Evolutionary conservation across 805 yeast species (phyloP).

Genomic region (Schizosaccharomyces octosporus): DNA sequence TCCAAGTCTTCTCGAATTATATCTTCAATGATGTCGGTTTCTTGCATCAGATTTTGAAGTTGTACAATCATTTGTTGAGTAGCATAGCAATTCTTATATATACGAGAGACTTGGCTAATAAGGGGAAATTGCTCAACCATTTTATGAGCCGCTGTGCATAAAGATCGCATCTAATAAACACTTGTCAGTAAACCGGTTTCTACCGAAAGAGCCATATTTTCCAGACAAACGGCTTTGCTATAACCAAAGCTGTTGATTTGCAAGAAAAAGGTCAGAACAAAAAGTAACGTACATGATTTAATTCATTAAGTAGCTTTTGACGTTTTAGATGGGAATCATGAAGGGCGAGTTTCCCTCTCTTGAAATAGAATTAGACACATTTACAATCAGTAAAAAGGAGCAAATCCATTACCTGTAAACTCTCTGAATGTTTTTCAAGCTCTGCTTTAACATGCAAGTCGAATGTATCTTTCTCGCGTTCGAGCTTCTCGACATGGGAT

Average conservation of each 20-base stretch:
- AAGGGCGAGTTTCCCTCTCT: neutral
- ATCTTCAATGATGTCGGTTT: constrained; percentile 25
- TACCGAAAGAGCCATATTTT: neutral
- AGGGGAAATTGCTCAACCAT: constrained; percentile 42
- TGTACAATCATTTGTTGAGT: constrained; percentile 40
- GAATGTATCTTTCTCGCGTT: constrained; percentile 41
- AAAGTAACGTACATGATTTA: neutral
- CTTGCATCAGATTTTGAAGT: constrained; percentile 30
- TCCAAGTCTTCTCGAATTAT: constrained; percentile 22
- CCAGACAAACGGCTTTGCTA: too few relatives aligned
- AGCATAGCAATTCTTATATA: constrained; percentile 48
- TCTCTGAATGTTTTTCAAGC: constrained; percentile 37
- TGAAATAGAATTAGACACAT: neutral
- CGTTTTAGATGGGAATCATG: neutral
- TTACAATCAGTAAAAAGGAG: neutral
- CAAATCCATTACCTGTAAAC: constrained; percentile 18
- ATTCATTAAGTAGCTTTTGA: neutral
- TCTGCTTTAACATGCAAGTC: constrained; percentile 53
- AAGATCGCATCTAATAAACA: constrained; percentile 4
- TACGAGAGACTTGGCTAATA: constrained; percentile 28
- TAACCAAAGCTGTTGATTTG: too few relatives aligned
- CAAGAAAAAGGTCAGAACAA: too few relatives aligned
- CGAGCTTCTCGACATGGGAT: constrained; percentile 14
- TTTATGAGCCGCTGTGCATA: constrained; percentile 5
- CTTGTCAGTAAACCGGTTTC: neutral